Evolutionary conservation across 305 asterid genomes (phyloP), one percentile per base, ranked within the genome.

Genomic region (Fraxinus velutina): DNA sequence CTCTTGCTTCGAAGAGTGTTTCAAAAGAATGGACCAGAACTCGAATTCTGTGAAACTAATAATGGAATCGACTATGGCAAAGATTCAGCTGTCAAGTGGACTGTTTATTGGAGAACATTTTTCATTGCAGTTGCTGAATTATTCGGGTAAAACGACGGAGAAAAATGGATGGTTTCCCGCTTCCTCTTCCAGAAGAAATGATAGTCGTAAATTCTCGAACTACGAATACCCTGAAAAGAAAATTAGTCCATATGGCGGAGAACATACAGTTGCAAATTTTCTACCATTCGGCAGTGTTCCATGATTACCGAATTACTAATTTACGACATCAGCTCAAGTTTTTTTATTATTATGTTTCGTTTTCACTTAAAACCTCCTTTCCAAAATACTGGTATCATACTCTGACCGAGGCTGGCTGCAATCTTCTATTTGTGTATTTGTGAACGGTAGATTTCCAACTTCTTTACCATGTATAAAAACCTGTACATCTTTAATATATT

Each of bases 21-120:
- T 93, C 24, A 94, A 92, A 85, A 89, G 91, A 85, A 90, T 92
- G 98, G 98, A 91, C 87, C 75, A 81, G 55, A 89, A 90, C 81
- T 64, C 52, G 86, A 85, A 82, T 42, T 82, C 88, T 70, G 79
- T 92, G 50, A 90, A 88, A 84, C 93, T 92, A 19, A 91, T 92
- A 88, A 92, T 95, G 92, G 94, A 89, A 62, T 89, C 95, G 75
- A 95, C 97, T 95, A 95, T 52, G 98, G 98, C 71, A 92, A 89
- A 84, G 97, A 95, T 78, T 91, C 95, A 44, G 93, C 93, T 9
- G 86, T 91, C 55, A 94, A 94, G 77, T 94, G 98, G 98, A 92
- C 92, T 0, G 96, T 90, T 42, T 93, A 94, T 50, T 92, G 98
- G 97, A 89, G 98, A 82, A 90, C 98, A 2, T 94, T 94, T 81